Percentiles rank a stretch among this genome's conserved stretches.
Conservation (phyloP, 2,329 filamentous ascomycete species). For the Macrophomina tecta region DNA sequence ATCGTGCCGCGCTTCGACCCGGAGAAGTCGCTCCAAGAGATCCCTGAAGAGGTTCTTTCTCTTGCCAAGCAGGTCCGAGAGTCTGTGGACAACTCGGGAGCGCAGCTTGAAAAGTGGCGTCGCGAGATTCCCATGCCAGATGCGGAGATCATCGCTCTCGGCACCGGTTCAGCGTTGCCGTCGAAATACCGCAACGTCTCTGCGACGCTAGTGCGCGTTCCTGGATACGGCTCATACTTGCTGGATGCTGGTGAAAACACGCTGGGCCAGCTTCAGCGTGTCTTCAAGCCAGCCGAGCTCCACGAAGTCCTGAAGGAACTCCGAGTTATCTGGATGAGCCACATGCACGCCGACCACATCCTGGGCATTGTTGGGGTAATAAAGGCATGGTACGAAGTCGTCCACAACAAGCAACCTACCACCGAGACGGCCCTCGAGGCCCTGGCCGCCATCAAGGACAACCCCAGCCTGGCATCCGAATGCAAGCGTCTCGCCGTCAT, state of each 20-base stretch:
- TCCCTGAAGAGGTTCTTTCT: constrained; percentile 54
- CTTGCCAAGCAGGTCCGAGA: constrained; percentile 57
- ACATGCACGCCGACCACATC: constrained; percentile 96
- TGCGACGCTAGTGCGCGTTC: constrained; percentile 81
- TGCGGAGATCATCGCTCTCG: constrained; percentile 83
- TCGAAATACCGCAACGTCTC: constrained; percentile 97
- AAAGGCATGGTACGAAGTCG: constrained; percentile 74
- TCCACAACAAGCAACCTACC: constrained; percentile 50
- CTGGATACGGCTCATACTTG: constrained; percentile 84
- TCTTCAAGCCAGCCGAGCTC: constrained; percentile 70
- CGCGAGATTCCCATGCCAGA: constrained; percentile 74
- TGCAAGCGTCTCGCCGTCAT: constrained; percentile 64
- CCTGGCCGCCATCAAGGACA: constrained; percentile 42
- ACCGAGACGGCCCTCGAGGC: constrained; percentile 30
- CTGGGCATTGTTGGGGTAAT: constrained; percentile 84
- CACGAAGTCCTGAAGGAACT: constrained; percentile 77
- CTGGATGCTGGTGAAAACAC: constrained; percentile 94
- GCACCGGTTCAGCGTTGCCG: constrained; percentile 87
- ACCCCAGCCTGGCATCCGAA: constrained; percentile 29
- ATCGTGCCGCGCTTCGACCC: constrained; percentile 39
- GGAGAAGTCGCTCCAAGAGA: constrained; percentile 49
- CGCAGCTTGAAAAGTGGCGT: constrained; percentile 61
- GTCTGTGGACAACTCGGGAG: constrained; percentile 44
- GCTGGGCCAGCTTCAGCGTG: constrained; percentile 80
- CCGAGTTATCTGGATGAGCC: constrained; percentile 87